A percentile compares a stretch with the other conserved stretches of the same genome.
Evolutionary conservation across 202 grass and related monocot genomes (phyloP).

Genomic region (Panicum hallii): DNA sequence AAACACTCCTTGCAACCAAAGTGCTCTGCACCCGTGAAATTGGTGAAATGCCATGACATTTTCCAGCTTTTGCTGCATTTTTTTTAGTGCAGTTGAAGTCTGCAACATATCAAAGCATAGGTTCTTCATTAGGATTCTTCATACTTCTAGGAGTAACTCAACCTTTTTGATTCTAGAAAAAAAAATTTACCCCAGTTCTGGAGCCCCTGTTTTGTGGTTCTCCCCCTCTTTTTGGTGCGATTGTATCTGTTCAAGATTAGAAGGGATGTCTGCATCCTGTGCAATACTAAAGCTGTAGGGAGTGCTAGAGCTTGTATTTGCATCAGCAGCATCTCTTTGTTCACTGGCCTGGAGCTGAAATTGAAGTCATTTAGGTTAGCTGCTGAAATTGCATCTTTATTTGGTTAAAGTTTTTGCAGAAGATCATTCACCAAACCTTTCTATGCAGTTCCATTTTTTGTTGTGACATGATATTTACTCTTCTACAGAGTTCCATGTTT

Average conservation of each 20-base stretch:
- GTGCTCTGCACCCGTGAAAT: not conserved
- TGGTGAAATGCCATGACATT: not conserved
- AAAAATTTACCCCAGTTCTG: conserved; percentile 59
- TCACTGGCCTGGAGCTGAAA: conserved; percentile 54
- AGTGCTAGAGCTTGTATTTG: conserved; percentile 47
- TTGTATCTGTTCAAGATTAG: conserved; percentile 47
- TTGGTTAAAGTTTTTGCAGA: conserved; percentile 23
- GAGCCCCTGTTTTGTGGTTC: conserved; percentile 24
- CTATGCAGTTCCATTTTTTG: conserved; percentile 68
- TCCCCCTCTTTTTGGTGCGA: conserved; percentile 34
- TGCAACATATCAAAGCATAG: conserved; percentile 49
- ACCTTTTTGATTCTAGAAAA: conserved; percentile 38
- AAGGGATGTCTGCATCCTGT: conserved; percentile 35
- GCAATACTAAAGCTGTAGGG: conserved; percentile 43
- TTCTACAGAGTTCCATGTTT: conserved; percentile 60
- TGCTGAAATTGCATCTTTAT: not conserved
- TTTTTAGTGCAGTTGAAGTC: conserved; percentile 54
- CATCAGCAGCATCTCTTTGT: conserved; percentile 25
- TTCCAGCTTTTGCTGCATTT: conserved; percentile 11
- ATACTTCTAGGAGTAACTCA: conserved; percentile 17
- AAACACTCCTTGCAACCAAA: conserved; percentile 25
- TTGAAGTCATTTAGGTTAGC: conserved; percentile 20
- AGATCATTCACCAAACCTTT: conserved; percentile 45
- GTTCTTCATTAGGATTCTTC: conserved; percentile 34
- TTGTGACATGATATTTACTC: conserved; percentile 50